Evolutionary conservation across 306 rosid species (phyloP).

Genomic region (Luffa aegyptiaca): DNA sequence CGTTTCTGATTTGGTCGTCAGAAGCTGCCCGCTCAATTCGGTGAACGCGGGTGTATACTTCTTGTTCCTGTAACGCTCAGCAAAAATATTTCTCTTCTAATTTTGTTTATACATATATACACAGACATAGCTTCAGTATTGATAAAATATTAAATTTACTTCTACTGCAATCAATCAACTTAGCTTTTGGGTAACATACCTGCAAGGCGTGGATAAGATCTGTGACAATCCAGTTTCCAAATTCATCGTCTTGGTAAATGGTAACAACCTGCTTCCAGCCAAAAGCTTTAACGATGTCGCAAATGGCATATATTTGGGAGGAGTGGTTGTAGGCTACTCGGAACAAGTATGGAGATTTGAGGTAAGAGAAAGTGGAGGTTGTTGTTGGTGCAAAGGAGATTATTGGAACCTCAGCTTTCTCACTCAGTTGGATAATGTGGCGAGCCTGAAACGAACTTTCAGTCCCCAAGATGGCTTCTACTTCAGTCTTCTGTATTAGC

Average conservation of each 20-base stretch:
- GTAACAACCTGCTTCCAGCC: conserved; percentile 17
- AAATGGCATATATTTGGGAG: conserved; percentile 19
- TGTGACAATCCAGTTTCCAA: conserved; percentile 7
- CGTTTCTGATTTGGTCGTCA: conserved; percentile 7
- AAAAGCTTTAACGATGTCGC: conserved; percentile 10
- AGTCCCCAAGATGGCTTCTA: conserved; percentile 34
- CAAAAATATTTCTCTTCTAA: too few species aligned
- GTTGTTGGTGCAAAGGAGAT: conserved; percentile 22
- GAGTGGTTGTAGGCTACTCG: conserved; percentile 6
- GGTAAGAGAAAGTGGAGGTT: too few species aligned
- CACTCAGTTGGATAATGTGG: too few species aligned
- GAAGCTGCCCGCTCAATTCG: conserved; percentile 17
- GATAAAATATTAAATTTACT: too few species aligned
- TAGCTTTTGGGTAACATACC: too few species aligned
- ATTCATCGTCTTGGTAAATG: conserved; percentile 16
- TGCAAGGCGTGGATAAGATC: conserved; percentile 11
- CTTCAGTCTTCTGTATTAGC: conserved; percentile 32
- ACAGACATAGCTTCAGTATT: too few species aligned
- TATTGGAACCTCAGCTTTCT: conserved; percentile 27
- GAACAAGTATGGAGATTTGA: conserved; percentile 15
- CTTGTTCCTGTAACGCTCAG: not conserved
- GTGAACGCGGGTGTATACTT: conserved; percentile 5
- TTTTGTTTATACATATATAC: too few species aligned
- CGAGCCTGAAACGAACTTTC: conserved; percentile 13
- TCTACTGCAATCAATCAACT: too few species aligned